phyloP scores from a whole-genome alignment of 768 basidiomycete species.

The Crepidotus variabilis region DNA sequence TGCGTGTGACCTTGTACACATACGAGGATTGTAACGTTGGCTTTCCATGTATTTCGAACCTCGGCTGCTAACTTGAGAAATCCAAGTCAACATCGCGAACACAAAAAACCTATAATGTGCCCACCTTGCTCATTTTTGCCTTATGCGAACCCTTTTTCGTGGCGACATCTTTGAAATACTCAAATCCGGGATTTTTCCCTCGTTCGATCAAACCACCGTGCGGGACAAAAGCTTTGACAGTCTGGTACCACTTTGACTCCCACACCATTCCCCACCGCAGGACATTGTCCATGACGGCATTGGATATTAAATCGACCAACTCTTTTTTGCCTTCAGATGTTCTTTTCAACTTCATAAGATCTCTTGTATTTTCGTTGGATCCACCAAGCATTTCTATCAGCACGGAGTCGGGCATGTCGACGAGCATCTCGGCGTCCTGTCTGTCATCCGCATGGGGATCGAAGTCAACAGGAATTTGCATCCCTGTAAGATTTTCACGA shows the following conservation, averaged over 20 bases:
- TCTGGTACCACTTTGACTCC: conserved; percentile 22
- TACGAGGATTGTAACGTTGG: conserved; percentile 21
- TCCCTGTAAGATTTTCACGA: background rate
- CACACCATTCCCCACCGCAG: conserved; percentile 3
- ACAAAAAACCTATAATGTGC: background rate
- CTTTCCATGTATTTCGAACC: conserved; percentile 19
- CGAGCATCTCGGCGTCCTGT: background rate
- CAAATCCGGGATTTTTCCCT: conserved; percentile 18
- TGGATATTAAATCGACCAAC: conserved; percentile 9
- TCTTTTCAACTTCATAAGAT: background rate
- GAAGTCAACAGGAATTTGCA: background rate
- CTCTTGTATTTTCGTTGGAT: background rate
- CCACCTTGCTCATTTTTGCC: background rate
- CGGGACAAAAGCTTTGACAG: conserved; percentile 18
- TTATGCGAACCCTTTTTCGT: conserved; percentile 1
- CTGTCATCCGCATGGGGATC: background rate
- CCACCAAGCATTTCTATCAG: background rate
- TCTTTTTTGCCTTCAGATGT: background rate
- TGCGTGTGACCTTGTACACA: too few species aligned
- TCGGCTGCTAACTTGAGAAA: conserved; percentile 7
- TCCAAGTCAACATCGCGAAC: background rate
- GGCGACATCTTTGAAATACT: conserved; percentile 6
- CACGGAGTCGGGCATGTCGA: background rate
- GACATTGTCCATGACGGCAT: conserved; percentile 10
- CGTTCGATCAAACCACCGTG: conserved; percentile 18